Evolutionary conservation across 1,284 basidiomycete species (phyloP), one percentile per base, ranked within the genome.

Genomic region (Cutaneotrichosporon mucoides): DNA sequence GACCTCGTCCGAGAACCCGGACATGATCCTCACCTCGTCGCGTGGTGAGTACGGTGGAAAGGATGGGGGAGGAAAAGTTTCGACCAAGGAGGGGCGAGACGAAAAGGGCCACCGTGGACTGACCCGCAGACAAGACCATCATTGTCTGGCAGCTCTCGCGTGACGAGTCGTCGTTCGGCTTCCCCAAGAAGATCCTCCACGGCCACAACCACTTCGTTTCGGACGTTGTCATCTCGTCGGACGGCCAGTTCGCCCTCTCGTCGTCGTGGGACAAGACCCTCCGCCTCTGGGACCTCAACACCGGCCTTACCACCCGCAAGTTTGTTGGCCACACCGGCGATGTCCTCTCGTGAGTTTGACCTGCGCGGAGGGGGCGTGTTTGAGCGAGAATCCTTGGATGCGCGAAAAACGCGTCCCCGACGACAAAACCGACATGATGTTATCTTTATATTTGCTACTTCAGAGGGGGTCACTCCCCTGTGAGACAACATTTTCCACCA

Each of bases 201-300:
- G 96, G 96, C 68, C 96, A 99, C 86, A 98, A 98, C 84, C 94
- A 98, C 85, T 99, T 99, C 78, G 96, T 99, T 66, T 99, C 96
- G 56, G 96, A 99, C 81, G 91, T 99, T 71, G 94, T 96, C 75
- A 92, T 96, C 80, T 95, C 92, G 64, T 97, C 93, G 66, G 95
- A 99, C 80, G 95, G 95, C 77, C 95, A 99, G 83, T 99, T 99
- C 80, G 96, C 96, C 57, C 89, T 99, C 65, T 99, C 96, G 64
- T 90, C 96, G 53, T 99, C 95, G 55, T 99, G 96, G 96, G 96
- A 99, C 84, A 95, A 99, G 84, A 98, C 96, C 56, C 90, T 99
- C 73, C 91, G 96, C 77, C 88, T 99, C 65, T 99, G 96, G 96
- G 96, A 97, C 81, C 85, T 97, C 62, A 96, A 95, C 86, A 94